phyloP scores from a whole-genome alignment of 75 land plant genomes.

The Picea glauca region DNA sequence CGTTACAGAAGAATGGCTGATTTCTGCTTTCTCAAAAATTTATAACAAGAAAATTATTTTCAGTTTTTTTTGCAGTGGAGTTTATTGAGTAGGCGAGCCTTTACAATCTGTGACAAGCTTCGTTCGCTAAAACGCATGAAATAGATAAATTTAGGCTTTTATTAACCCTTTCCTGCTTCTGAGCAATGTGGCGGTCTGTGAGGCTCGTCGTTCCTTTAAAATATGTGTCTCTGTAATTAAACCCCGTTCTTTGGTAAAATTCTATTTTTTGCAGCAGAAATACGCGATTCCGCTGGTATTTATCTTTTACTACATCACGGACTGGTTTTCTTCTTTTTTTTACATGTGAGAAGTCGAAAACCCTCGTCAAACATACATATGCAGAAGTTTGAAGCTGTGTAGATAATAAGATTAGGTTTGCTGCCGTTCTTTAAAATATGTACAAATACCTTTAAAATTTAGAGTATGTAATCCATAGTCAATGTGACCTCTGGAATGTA shows the following conservation, averaged over 20 bases:
- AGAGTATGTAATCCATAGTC: too few species aligned
- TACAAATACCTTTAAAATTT: too few species aligned
- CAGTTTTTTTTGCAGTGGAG: not conserved
- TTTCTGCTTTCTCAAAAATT: not conserved
- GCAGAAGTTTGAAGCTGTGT: too few species aligned
- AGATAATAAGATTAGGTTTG: too few species aligned
- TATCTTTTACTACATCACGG: too few species aligned
- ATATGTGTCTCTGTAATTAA: not conserved
- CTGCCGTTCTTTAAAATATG: too few species aligned
- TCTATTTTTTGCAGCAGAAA: not conserved
- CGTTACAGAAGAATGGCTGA: not conserved
- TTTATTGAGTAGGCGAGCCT: not conserved
- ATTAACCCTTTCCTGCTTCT: not conserved
- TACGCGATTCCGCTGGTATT: too few species aligned
- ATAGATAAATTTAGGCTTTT: not conserved
- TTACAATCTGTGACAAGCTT: not conserved
- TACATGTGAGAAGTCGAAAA: too few species aligned
- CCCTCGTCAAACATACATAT: too few species aligned
- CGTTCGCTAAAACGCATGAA: not conserved
- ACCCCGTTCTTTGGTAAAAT: too few species aligned
- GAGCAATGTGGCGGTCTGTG: not conserved
- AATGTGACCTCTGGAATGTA: too few species aligned
- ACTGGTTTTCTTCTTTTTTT: too few species aligned
- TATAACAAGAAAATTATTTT: not conserved
- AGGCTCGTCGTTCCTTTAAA: not conserved